Evolutionary conservation across 1,284 basidiomycete genomes (phyloP), one percentile per base, ranked within the genome.

Genomic region (Sutorius eximius): DNA sequence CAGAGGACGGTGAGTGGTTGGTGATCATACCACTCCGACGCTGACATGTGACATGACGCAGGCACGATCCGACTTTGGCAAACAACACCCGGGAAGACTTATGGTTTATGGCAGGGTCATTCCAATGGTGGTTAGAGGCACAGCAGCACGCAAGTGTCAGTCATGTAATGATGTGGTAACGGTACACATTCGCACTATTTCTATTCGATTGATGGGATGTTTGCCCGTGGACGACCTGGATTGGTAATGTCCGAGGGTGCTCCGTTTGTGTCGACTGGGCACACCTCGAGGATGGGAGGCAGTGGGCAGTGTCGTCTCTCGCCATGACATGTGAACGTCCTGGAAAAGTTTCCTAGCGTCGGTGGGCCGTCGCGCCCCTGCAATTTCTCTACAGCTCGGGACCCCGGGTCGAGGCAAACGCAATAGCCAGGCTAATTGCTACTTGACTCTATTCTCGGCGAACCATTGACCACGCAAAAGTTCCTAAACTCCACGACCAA

Each of bases 31-130:
- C 49, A 34, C 32, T 33, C 15, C 20, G 7, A 27, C 36, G 33
- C 54, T 66, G 15, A 40, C 42, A 10, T 20, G 22, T 66, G 52
- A 51, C 37, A 27, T 56, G 30, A 45, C 22, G 11, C 63, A 89
- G 91, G 87, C 45, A 98, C 95, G 2, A 97, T 98, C 66, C 86
- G 95, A 50, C 77, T 98, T 49, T 98, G 96, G 96, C 95, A 98
- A 75, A 96, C 93, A 16, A 90, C 85, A 33, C 95, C 95, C 1
- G 93, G 93, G 29, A 96, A 93, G 74, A 82, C 84, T 34, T 98
- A 98, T 65, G 95, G 95, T 45, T 77, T 98, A 57, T 98, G 95
- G 95, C 89, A 94, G 73, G 87, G 87, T 42, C 71, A 76, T 61
- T 66, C 76, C 37, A 83, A 82, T 63, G 82, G 80, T 53, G 77